These are phyloP conservation scores for Bondarzewia mesenterica DNA, from an alignment of 1,284 basidiomycete genomes.

Conservation along the genomic window DNA sequence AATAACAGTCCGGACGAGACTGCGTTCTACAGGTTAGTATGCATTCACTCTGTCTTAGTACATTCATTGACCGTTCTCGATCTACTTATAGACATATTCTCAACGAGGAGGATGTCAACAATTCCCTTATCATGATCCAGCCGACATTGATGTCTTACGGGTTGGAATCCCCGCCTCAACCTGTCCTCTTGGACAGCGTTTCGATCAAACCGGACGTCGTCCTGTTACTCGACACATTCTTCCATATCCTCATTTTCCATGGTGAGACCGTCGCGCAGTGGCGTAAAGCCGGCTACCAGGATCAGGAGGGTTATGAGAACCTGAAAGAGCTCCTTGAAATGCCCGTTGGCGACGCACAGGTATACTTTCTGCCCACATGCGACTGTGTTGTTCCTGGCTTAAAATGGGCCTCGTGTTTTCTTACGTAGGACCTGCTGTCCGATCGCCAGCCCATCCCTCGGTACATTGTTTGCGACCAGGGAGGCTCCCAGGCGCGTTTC, in stretches of 20 bases:
- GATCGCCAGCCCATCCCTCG: slow-evolving; percentile 97
- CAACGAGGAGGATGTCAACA: slow-evolving; percentile 98
- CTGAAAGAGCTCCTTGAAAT: slow-evolving; percentile 91
- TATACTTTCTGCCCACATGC: slow-evolving; percentile 20
- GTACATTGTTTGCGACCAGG: slow-evolving; percentile 97
- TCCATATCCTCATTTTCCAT: slow-evolving; percentile 99
- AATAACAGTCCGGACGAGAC: slow-evolving; percentile 99
- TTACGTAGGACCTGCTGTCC: slow-evolving; percentile 80
- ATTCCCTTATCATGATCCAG: slow-evolving; percentile 99
- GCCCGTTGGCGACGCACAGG: slow-evolving; percentile 74
- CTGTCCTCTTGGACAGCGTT: slow-evolving; percentile 93
- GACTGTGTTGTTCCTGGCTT: too few species aligned
- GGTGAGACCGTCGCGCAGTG: slow-evolving; percentile 96
- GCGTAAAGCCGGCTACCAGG: slow-evolving; percentile 99
- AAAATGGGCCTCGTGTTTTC: not conserved
- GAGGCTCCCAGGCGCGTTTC: slow-evolving; percentile 97
- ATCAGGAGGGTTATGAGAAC: slow-evolving; percentile 98
- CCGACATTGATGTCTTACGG: slow-evolving; percentile 99
- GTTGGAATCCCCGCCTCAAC: slow-evolving; percentile 85
- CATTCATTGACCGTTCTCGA: not conserved
- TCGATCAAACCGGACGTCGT: slow-evolving; percentile 97
- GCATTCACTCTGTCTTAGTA: slow-evolving; percentile 6
- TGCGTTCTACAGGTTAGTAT: slow-evolving; percentile 84
- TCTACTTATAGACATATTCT: slow-evolving; percentile 75
- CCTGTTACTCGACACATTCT: slow-evolving; percentile 98